Base-by-base conservation (phyloP, 2,329 filamentous ascomycete genomes). In the Exserohilum rostratum region DNA sequence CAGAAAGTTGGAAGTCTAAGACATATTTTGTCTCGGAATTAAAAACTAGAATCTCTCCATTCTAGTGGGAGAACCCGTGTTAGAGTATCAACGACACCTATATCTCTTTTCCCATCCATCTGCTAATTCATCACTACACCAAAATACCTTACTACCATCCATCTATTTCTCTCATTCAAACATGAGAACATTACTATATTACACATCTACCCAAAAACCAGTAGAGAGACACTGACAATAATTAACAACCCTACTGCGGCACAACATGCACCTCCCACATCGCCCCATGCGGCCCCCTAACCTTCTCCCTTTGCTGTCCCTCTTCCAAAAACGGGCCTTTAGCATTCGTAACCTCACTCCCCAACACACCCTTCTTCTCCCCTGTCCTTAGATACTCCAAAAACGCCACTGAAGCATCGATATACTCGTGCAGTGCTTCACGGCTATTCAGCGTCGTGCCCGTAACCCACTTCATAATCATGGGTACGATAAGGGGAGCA, bases 401-500 rank as follows among this genome's bases (percentile, higher is more conserved):
- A 57, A 89, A 89, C 38, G 84, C 82, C 42, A 82, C 71, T 0
- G 85, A 81, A 1, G 85, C 76, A 39, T 83, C 77, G 25, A 88
- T 84, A 61, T 89, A 89, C 70, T 87, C 81, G 27, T 76, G 69
- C 37, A 89, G 68, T 0, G 84, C 86, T 52, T 84, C 79, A 38
- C 77, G 77, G 1, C 82, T 82, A 49, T 85, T 76, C n/a, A 87
- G 79, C 1, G 78, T 82, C 0, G 86, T 83, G 0, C 85, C 85
- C 0, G 86, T 88, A 0, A 84, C 84, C 76, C 84, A 83, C 51
- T 82, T 80, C 39, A 89, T 77, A 25, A 89, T 74, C 46, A 82
- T 73, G 0, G 87, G 87, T 56, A 88, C 82, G 6, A 90, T 79
- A 2, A 89, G 76, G 0, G 87, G 86, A 13, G 87, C 87, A 64